phyloP scores from a whole-genome alignment of 257 asterid genomes.

The Jasminum sambac region DNA sequence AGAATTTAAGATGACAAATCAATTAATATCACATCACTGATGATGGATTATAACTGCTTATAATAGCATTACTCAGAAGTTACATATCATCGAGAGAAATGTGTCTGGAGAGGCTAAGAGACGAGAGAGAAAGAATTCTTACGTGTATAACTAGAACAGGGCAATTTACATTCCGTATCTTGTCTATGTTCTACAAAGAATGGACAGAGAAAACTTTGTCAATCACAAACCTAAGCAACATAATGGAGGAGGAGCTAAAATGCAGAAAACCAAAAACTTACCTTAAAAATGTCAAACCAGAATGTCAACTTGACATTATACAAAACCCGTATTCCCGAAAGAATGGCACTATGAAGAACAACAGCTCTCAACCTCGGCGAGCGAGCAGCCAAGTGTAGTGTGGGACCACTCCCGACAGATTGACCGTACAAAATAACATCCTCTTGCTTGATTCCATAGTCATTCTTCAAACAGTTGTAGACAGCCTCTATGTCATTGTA shows the following conservation, averaged over 20 bases:
- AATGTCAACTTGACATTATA: slow-evolving; percentile 93
- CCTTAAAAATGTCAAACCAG: slow-evolving; percentile 99
- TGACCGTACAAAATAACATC: slow-evolving; percentile 94
- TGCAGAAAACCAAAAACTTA: slow-evolving; percentile 32
- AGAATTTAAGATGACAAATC: too few species aligned
- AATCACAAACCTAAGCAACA: slow-evolving; percentile 21
- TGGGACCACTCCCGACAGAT: slow-evolving; percentile 98
- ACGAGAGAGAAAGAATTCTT: slow-evolving; percentile 39
- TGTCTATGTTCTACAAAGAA: slow-evolving; percentile 84
- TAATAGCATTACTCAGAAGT: too few species aligned
- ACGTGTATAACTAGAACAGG: slow-evolving; percentile 95
- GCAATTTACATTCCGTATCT: slow-evolving; percentile 82
- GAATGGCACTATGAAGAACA: slow-evolving; percentile 97
- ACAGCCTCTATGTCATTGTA: slow-evolving; percentile 94
- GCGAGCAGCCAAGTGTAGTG: slow-evolving; percentile 83
- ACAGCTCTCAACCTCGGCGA: slow-evolving; percentile 73
- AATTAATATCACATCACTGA: too few species aligned
- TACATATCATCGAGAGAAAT: not conserved
- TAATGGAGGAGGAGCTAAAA: not conserved
- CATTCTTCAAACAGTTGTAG: slow-evolving; percentile 75
- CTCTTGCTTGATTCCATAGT: slow-evolving; percentile 85
- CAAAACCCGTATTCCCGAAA: slow-evolving; percentile 94
- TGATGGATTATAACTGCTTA: too few species aligned
- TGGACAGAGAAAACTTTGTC: slow-evolving; percentile 10
- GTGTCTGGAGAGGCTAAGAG: not conserved